Evolutionary conservation across 495 filamentous ascomycete genomes (phyloP).

Genomic region (Lentithecium fluviatile): DNA sequence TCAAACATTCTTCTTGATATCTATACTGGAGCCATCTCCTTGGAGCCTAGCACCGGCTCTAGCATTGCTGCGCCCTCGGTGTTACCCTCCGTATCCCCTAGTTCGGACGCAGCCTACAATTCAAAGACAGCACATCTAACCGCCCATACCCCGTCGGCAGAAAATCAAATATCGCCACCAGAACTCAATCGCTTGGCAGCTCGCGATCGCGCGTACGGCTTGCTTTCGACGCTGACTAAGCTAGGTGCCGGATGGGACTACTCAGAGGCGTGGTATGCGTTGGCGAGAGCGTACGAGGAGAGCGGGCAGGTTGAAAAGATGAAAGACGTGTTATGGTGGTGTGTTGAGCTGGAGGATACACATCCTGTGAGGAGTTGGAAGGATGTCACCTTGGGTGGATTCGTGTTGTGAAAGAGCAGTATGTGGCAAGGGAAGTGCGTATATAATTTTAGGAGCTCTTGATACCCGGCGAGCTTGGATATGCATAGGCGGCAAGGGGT

Average conservation of each 20-base stretch:
- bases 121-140: conserved; percentile 14
- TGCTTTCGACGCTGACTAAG: conserved; percentile 78
- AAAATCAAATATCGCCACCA: conserved; percentile 51
- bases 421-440: background rate
- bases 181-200: conserved; percentile 76
- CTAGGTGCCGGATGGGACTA: conserved; percentile 87
- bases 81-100: conserved; percentile 1
- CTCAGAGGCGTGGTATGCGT: conserved; percentile 88
- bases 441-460: conserved; percentile 6
- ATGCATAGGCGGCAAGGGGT: too few species aligned
- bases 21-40: conserved; percentile 62
- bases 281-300: conserved; percentile 82
- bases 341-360: conserved; percentile 69
- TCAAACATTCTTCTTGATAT: conserved; percentile 83
- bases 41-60: conserved; percentile 42
- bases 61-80: background rate
- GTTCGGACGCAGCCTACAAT: conserved; percentile 1
- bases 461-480: conserved; percentile 20
- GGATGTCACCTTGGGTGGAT: conserved; percentile 55
- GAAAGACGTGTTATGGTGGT: conserved; percentile 74
- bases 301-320: conserved; percentile 80
- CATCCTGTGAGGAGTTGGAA: conserved; percentile 61
- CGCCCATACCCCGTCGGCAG: conserved; percentile 29
- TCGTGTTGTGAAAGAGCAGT: conserved; percentile 48
- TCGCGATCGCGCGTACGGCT: conserved; percentile 78